Evolutionary conservation across 2,329 filamentous ascomycete genomes (phyloP), one percentile per base, ranked within the genome.

Genomic region (Grosmannia huntii): DNA sequence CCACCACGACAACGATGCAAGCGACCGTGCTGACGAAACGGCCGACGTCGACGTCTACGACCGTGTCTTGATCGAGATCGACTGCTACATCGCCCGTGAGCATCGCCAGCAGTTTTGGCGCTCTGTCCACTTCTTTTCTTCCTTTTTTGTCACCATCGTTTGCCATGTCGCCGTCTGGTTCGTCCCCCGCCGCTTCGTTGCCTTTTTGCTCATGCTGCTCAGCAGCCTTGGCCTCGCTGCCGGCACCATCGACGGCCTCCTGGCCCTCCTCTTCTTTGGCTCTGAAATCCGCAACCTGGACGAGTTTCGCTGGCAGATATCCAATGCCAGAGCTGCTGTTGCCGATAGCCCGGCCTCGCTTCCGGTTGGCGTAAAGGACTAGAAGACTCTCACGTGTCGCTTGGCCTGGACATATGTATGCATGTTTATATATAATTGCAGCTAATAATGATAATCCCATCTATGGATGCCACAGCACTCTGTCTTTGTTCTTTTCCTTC

Each of bases 261-360:
- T 97, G 68, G 87, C 90, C 0, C 79, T 94, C 0, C 71, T 97
- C 54, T 99, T 99, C 69, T 86, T 96, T 60, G 85, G 86, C 12
- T 84, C 84, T 61, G 94, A 99, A 73, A 72, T 96, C 60, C 80
- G 90, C 60, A 85, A 87, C 4, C 73, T 99, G 57, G 85, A 83
- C 66, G 94, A 99, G 74, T 97, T 97, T 72, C 84, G 94, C 68
- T 96, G 90, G 87, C 94, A 99, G 71, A 85, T 97, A 28, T 75
- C 75, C 55, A 91, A 87, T 68, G 85, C 86, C 14, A 84, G 73
- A 62, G 72, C 73, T 0, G 25, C 53, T 9, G 31, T 48, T 31
- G 36, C n/a, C 41, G 23, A n/a, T 14, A 50, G 9, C 1, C 19
- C 25, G 14, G 5, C 23, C 12, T 19, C 25, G 14, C 5, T n/a